A percentile compares a stretch with the other conserved stretches of the same genome.
Evolutionary conservation across 2,329 filamentous ascomycete genomes (phyloP).

Genomic region (Calonectria pauciramosa): DNA sequence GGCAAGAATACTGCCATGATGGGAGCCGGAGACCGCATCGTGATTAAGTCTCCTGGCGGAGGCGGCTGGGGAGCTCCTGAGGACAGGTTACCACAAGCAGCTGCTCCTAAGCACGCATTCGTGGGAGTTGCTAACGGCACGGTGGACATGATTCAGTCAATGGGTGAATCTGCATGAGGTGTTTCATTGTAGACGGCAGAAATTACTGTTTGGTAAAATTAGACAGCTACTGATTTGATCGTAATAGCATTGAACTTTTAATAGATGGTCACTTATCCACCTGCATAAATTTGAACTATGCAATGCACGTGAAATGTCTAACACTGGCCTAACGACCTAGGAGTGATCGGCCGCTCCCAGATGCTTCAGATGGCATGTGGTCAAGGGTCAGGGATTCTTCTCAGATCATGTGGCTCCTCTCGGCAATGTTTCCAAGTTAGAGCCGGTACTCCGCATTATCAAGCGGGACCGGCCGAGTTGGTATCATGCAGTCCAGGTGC

Average conservation of each 20-base stretch:
- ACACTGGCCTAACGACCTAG: neutral
- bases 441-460: neutral
- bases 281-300: neutral
- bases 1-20: conserved; percentile 29
- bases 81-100: neutral
- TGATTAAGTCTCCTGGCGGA: conserved; percentile 24
- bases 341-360: neutral
- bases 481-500: neutral
- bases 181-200: neutral
- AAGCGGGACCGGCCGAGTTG: neutral
- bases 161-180: conserved; percentile 26
- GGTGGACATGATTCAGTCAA: conserved; percentile 28
- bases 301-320: neutral
- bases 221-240: neutral
- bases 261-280: neutral
- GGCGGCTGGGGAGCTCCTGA: conserved; percentile 22
- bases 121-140: conserved; percentile 25
- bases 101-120: conserved; percentile 3
- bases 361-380: neutral
- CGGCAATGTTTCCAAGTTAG: neutral
- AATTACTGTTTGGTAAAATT: neutral
- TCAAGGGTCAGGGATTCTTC: neutral
- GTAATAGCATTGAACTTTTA: neutral
- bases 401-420: neutral
- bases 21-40: conserved; percentile 21